Conservation (phyloP, 2,329 filamentous ascomycete species). For the Cladorrhinum sp. region DNA sequence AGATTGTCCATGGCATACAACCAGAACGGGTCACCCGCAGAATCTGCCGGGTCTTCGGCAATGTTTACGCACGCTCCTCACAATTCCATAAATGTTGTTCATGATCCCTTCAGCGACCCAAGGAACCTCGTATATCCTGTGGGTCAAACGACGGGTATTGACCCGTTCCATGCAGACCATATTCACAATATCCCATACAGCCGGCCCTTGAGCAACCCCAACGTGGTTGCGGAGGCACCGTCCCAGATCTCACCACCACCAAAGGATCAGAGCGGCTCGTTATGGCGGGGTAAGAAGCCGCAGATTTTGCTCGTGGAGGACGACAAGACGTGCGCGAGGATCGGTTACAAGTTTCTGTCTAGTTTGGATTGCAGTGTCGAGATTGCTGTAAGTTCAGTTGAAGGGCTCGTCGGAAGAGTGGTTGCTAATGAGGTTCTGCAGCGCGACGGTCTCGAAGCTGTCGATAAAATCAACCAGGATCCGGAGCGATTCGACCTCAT, state of each 20-base stretch:
- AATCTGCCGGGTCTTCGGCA: conserved; percentile 48
- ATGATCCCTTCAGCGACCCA: conserved; percentile 56
- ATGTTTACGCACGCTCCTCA: conserved; percentile 50
- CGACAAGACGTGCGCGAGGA: conserved; percentile 64
- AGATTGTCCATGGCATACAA: conserved; percentile 52
- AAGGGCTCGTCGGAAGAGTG: not conserved
- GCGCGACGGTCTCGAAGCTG: conserved; percentile 86
- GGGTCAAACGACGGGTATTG: conserved; percentile 85
- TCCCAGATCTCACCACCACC: conserved; percentile 37
- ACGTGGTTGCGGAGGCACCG: conserved; percentile 40
- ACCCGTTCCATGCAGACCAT: conserved; percentile 91
- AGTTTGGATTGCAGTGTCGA: conserved; percentile 66
- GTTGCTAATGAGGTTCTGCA: conserved; percentile 34
- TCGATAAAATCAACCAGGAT: conserved; percentile 69
- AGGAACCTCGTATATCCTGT: conserved; percentile 82
- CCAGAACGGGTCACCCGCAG: conserved; percentile 49
- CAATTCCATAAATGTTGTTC: conserved; percentile 37
- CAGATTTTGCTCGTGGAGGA: conserved; percentile 89
- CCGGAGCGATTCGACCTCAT: conserved; percentile 61
- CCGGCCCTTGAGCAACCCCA: conserved; percentile 63
- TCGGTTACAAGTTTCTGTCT: conserved; percentile 65
- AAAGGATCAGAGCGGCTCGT: conserved; percentile 40
- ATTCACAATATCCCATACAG: conserved; percentile 91
- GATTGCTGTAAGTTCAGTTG: conserved; percentile 53
- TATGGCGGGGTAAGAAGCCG: conserved; percentile 64